phyloP scores from a whole-genome alignment of 2,329 filamentous ascomycete species.

The Stagonosporopsis vannaccii region DNA sequence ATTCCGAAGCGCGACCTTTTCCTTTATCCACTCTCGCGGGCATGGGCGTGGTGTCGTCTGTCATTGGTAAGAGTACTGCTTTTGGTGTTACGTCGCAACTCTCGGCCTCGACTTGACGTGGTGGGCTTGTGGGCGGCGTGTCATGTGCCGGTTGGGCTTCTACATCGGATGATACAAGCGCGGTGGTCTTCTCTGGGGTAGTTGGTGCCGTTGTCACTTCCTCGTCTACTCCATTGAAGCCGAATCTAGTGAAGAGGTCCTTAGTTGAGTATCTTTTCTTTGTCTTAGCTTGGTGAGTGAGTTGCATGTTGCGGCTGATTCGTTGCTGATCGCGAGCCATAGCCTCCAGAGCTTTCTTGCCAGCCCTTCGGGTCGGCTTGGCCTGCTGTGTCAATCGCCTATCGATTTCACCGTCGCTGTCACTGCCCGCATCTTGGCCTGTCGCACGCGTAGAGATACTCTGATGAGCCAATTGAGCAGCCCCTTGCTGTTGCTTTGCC shows the following conservation, averaged over 20 bases:
- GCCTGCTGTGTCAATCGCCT: slow-evolving; percentile 68
- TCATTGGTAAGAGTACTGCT: slow-evolving; percentile 5
- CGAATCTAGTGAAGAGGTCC: slow-evolving; percentile 84
- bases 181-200: slow-evolving; percentile 51
- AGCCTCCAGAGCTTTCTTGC: slow-evolving; percentile 93
- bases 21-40: slow-evolving; percentile 60
- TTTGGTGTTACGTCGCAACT: slow-evolving; percentile 3
- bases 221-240: slow-evolving; percentile 62
- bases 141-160: slow-evolving; percentile 46
- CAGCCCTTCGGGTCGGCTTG: slow-evolving; percentile 80
- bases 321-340: slow-evolving; percentile 96
- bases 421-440: slow-evolving; percentile 56
- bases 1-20: slow-evolving; percentile 65
- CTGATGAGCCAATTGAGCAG: slow-evolving; percentile 51
- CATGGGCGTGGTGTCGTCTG: slow-evolving; percentile 10
- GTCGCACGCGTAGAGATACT: slow-evolving; percentile 27
- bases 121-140: slow-evolving; percentile 57
- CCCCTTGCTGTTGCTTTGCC: slow-evolving; percentile 67
- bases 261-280: slow-evolving; percentile 89
- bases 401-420: slow-evolving; percentile 63
- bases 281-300: slow-evolving; percentile 84
- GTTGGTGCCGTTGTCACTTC: slow-evolving; percentile 20
- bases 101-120: slow-evolving; percentile 20
- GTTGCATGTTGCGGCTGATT: slow-evolving; percentile 86
- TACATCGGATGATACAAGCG: slow-evolving; percentile 70